phyloP scores from a whole-genome alignment of 768 basidiomycete genomes.

The Auricularia sp. region DNA sequence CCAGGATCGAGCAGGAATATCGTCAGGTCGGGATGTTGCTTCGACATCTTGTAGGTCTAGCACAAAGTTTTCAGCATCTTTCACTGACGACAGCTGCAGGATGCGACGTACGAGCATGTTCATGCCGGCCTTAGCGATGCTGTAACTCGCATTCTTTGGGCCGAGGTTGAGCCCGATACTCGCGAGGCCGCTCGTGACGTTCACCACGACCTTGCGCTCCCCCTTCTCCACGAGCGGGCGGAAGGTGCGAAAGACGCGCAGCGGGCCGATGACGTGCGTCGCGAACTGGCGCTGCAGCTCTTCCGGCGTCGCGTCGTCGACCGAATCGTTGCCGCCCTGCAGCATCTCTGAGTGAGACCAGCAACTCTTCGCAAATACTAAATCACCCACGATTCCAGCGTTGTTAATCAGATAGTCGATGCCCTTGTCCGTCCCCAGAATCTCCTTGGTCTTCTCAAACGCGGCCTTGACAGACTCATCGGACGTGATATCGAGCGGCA shows the following conservation, averaged over 20 bases:
- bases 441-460: conserved; percentile 13
- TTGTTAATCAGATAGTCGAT: conserved; percentile 33
- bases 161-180: conserved; percentile 25
- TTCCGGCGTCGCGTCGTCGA: conserved; percentile 11
- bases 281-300: conserved; percentile 16
- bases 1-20: conserved; percentile 25
- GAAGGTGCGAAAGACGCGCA: conserved; percentile 23
- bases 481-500: conserved; percentile 22
- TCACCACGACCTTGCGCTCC: conserved; percentile 23
- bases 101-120: conserved; percentile 28
- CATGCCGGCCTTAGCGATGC: conserved; percentile 27
- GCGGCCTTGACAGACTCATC: conserved; percentile 18
- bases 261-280: conserved; percentile 26
- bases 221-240: conserved; percentile 24
- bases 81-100: not conserved
- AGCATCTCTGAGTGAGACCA: not conserved
- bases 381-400: conserved; percentile 24
- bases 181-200: conserved; percentile 21
- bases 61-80: no score
- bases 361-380: not conserved
- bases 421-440: conserved; percentile 19
- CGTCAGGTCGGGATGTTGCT: conserved; percentile 23
- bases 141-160: conserved; percentile 21
- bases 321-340: not conserved
- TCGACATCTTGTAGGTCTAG: conserved; percentile 29